Base-by-base conservation (phyloP, 345 rosid species). In the Lepidium aucheri region DNA sequence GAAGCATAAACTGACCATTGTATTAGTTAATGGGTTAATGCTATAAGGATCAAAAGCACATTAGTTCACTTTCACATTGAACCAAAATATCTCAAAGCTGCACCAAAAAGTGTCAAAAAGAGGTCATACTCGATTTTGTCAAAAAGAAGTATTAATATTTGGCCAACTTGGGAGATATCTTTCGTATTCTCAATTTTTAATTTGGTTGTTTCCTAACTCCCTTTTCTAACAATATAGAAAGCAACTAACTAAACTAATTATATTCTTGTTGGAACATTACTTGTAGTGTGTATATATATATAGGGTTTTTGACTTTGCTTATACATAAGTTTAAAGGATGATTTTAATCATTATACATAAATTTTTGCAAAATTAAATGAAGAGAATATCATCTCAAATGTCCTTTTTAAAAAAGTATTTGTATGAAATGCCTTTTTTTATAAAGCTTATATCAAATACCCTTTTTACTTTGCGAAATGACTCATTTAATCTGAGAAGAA, bases 111-210 rank as follows among this genome's bases (percentile, higher is more conserved):
- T 49, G 53, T 43, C 35, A 11, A 44, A 22, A 67, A 59, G 17
- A 50, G 51, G 56, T 59, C 42, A 60, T 66, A 20, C 61, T 33
- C 40, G 49, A 13, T 44, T 60, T 53, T 67, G 67, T 67, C 73
- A 74, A 74, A 74, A 74, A 60, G 63, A 60, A 60, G 9, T 67
- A 67, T 67, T 60, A 67, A 36, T 67, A 52, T 67, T 54, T 53
- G 59, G 68, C 44, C 68, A 60, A 74, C 73, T 74, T 38, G 68
- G 63, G 63, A 38, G 51, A 38, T 45, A 60, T 56, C 43, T 44
- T 55, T 41, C 36, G 28, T 30, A 51, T 50, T 54, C 41, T 65
- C 53, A 26, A 12, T 52, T 73, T 26, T 40, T 42, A 8, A 34
- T 41, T 58, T 59, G 51, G 60, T 60, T 18, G 43, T 32, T 60